Percentiles rank a stretch among this genome's conserved stretches.
Conservation (phyloP, 192 early-diverging fungal species). For the Chytriomyces sp. region DNA sequence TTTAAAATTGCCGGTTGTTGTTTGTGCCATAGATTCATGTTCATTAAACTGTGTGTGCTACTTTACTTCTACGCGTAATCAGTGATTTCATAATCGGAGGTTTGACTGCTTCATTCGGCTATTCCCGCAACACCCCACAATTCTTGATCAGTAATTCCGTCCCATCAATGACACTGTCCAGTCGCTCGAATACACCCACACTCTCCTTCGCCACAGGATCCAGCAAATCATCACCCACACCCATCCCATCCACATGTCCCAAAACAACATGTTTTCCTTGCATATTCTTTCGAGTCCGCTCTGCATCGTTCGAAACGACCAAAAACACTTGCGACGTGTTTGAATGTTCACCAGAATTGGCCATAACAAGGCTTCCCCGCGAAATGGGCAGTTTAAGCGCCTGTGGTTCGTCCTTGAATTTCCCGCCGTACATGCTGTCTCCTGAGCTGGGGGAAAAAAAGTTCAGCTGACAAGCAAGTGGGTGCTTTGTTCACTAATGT, state of each 20-base stretch:
- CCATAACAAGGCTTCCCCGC: slow-evolving; percentile 73
- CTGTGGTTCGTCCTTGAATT: slow-evolving; percentile 72
- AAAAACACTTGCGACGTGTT: slow-evolving; percentile 90
- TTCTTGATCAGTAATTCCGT: slow-evolving; percentile 33
- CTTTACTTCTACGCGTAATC: no score
- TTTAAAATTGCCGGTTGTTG: no score
- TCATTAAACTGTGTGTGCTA: no score
- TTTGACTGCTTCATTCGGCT: slow-evolving; percentile 21
- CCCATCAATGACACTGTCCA: slow-evolving; percentile 30
- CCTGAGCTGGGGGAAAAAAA: slow-evolving; percentile 42
- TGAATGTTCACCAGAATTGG: slow-evolving; percentile 74
- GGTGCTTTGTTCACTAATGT: neutral
- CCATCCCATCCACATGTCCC: slow-evolving; percentile 48
- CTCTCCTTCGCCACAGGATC: slow-evolving; percentile 5
- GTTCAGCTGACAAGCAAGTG: neutral
- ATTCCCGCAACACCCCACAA: slow-evolving; percentile 30
- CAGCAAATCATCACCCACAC: neutral
- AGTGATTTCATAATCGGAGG: no score
- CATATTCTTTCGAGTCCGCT: slow-evolving; percentile 35
- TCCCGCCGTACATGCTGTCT: slow-evolving; percentile 81
- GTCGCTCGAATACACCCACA: slow-evolving; percentile 24
- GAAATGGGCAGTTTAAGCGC: slow-evolving; percentile 65
- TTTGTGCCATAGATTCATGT: no score
- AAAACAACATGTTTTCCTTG: slow-evolving; percentile 69
- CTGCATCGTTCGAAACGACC: slow-evolving; percentile 57